Percentiles rank a stretch among this genome's conserved stretches.
Conservation (phyloP, 2,329 filamentous ascomycete genomes). For the Anthostomella pinea region DNA sequence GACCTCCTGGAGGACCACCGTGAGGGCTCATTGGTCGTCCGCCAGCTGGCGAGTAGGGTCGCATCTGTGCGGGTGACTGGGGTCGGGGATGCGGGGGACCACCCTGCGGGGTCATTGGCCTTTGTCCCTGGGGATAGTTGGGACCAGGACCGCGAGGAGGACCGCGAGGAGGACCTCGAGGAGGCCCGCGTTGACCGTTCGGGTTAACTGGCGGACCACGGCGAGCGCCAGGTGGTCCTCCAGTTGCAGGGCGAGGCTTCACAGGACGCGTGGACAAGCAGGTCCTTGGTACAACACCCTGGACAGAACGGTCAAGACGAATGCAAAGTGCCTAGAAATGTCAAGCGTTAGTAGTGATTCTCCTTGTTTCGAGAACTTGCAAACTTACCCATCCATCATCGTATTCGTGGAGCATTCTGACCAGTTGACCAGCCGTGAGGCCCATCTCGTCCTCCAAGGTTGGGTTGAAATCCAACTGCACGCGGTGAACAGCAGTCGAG, state of each 20-base stretch:
- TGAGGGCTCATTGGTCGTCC: conserved; percentile 30
- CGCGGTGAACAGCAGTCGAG: conserved; percentile 73
- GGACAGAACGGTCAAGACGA: conserved; percentile 82
- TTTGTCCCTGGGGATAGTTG: conserved; percentile 33
- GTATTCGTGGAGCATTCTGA: conserved; percentile 90
- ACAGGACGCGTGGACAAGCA: conserved; percentile 90
- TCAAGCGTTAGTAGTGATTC: conserved; percentile 24
- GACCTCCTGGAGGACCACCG: too few species aligned
- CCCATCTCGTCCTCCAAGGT: conserved; percentile 90
- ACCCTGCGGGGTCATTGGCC: conserved; percentile 32
- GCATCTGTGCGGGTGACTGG: too few species aligned
- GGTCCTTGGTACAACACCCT: conserved; percentile 90
- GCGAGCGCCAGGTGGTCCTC: conserved; percentile 40
- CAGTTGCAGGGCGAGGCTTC: conserved; percentile 71
- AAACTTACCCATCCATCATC: conserved; percentile 93
- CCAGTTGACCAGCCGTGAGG: conserved; percentile 75
- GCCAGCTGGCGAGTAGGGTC: conserved; percentile 33
- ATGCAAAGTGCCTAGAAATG: conserved; percentile 75
- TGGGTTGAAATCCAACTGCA: conserved; percentile 91
- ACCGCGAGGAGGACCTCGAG: conserved; percentile 22
- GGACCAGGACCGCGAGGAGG: conserved; percentile 33
- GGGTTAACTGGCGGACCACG: conserved; percentile 55
- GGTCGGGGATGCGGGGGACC: conserved; percentile 34
- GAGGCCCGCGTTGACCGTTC: conserved; percentile 25
- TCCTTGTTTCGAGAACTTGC: background rate